A percentile compares a stretch with the other conserved stretches of the same genome.
These are phyloP conservation scores for Kluyveromyces dobzhanskii DNA, from an alignment of 805 yeast genomes.

Conservation along the genomic window DNA sequence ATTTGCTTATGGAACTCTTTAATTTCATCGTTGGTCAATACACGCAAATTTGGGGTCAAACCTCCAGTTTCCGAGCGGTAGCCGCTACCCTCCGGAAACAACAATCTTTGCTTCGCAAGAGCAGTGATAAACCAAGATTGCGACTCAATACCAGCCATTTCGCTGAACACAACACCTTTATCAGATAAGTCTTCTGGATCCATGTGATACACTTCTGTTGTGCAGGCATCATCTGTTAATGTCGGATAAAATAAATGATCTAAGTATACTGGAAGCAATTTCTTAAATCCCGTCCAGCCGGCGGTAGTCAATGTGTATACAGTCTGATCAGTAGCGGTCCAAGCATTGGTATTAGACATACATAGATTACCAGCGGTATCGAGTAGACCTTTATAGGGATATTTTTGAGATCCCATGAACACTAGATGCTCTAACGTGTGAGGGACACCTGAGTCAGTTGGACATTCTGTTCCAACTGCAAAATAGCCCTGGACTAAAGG, in stretches of 20 bases:
- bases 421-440: constrained; percentile 92
- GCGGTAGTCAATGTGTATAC: constrained; percentile 88
- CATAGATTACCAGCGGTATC: constrained; percentile 81
- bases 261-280: constrained; percentile 76
- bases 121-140: constrained; percentile 62
- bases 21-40: constrained; percentile 64
- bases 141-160: constrained; percentile 90
- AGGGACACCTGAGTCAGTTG: constrained; percentile 84
- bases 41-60: constrained; percentile 63
- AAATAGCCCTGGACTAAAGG: constrained; percentile 91
- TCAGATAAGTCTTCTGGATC: constrained; percentile 80
- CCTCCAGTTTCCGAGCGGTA: constrained; percentile 96
- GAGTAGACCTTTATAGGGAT: constrained; percentile 85
- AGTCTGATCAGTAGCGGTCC: constrained; percentile 95
- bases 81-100: constrained; percentile 58
- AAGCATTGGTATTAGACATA: constrained; percentile 85
- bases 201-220: constrained; percentile 90
- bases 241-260: constrained; percentile 85
- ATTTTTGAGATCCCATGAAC: constrained; percentile 86
- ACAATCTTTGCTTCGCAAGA: constrained; percentile 48
- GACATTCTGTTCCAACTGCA: constrained; percentile 90
- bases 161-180: constrained; percentile 94
- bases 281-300: constrained; percentile 91
- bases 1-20: constrained; percentile 59
- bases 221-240: constrained; percentile 79